Base-by-base conservation (phyloP, 2,329 filamentous ascomycete species). In the Penicillium sp. region DNA sequence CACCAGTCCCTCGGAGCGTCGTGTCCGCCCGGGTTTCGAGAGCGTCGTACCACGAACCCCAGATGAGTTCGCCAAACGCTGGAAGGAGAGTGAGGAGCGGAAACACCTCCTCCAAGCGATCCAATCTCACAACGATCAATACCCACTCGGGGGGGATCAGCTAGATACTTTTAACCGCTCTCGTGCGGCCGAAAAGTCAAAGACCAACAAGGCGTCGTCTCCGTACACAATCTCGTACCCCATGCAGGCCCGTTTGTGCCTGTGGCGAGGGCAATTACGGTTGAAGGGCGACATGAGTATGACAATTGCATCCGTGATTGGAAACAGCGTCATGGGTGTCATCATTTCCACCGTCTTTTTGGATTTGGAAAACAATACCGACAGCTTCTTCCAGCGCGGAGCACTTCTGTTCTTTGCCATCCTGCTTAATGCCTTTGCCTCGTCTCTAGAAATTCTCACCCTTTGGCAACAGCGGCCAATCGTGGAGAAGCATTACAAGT, bases 391-490 rank as follows among this genome's bases (percentile, higher is more conserved):
- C 76, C 81, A 84, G 61, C 84, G 90, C 41, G 89, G 88, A 49
- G 85, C 88, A 29, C 78, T 94, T 12, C 75, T 96, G 41, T 96
- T 95, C 81, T 93, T 95, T 67, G 87, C 90, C 51, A 85, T 91
- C 65, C 78, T 96, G 49, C 84, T 94, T 77, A 95, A 93, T 70
- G 90, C 89, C 32, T 92, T 94, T 62, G 80, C 86, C 49, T 88
- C 84, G 63, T 84, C 87, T 44, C 79, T 92, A 34, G 90, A 94
- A 71, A 93, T 96, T 68, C 72, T 94, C 32, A 91, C 89, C 0
- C 81, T 96, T 3, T 97, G 93, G 71, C 83, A 89, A 8, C 91
- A 96, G 81, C 87, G 92, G 20, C 89, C 90, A 1, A 96, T 96
- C 61, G 90, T 97, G 54, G 91, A 96, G 68, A 96, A 96, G 68